These are phyloP conservation scores for Hibiscus syriacus DNA, from an alignment of 345 rosid species.

Conservation along the genomic window DNA sequence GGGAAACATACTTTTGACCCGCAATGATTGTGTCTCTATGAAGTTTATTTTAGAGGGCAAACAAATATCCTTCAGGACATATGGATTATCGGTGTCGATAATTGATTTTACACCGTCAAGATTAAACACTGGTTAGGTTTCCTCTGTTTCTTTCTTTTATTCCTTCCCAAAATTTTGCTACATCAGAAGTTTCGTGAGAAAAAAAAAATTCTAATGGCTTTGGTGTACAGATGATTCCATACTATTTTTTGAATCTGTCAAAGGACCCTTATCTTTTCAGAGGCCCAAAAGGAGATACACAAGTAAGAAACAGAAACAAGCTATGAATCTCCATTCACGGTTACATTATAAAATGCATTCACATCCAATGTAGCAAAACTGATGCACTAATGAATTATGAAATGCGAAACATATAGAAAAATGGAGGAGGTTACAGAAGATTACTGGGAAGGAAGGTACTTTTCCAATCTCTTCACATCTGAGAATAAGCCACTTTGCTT, in stretches of 20 bases:
- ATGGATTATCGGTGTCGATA: constrained; percentile 58
- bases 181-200: constrained; percentile 36
- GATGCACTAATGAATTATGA: constrained; percentile 6
- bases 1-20: constrained; percentile 81
- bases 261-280: constrained; percentile 81
- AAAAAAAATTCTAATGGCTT: constrained; percentile 23
- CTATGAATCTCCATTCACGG: not conserved
- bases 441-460: constrained; percentile 88
- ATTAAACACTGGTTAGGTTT: constrained; percentile 66
- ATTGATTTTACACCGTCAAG: constrained; percentile 94
- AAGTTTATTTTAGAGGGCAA: constrained; percentile 62
- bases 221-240: constrained; percentile 58
- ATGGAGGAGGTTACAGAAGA: constrained; percentile 73
- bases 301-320: constrained; percentile 34
- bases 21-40: constrained; percentile 42
- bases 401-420: constrained; percentile 67
- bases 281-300: constrained; percentile 90
- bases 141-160: not conserved
- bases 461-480: constrained; percentile 5
- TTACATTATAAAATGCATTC: not conserved
- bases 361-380: constrained; percentile 4
- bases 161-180: not conserved
- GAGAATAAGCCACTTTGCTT: not conserved
- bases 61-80: constrained; percentile 37
- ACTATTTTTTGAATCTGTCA: constrained; percentile 71